Evolutionary conservation across 2,329 filamentous ascomycete genomes (phyloP).

Genomic region (Cordyceps fumosorosea): DNA sequence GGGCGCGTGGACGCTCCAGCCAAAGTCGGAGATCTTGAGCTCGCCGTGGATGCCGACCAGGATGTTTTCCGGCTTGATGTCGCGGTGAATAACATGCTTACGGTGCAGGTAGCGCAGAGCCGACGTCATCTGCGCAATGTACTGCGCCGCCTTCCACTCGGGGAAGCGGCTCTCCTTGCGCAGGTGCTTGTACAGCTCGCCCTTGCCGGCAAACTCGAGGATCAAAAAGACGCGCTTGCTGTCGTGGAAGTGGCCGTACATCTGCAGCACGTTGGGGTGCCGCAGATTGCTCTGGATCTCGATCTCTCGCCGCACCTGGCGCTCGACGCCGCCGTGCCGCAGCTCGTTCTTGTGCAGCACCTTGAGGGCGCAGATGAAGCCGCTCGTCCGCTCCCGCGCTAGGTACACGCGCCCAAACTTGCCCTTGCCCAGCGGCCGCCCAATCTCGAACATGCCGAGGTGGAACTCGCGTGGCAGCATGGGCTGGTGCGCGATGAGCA

Average conservation of each 20-base stretch:
- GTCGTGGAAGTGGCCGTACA: constrained; percentile 87
- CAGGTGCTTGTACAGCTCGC: constrained; percentile 83
- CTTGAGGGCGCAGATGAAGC: constrained; percentile 82
- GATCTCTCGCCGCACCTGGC: constrained; percentile 80
- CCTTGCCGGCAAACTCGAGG: constrained; percentile 78
- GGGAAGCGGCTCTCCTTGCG: constrained; percentile 72
- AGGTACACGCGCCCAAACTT: constrained; percentile 86
- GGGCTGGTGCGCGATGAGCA: constrained; percentile 51
- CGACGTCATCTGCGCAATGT: constrained; percentile 85
- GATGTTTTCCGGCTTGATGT: constrained; percentile 98
- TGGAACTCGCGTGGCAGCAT: constrained; percentile 62
- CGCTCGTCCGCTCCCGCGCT: constrained; percentile 68
- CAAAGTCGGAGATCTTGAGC: constrained; percentile 97
- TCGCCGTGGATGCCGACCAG: constrained; percentile 93
- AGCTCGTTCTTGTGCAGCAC: constrained; percentile 80
- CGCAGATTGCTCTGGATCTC: constrained; percentile 85
- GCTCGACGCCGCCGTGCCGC: constrained; percentile 71
- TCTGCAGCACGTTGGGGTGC: constrained; percentile 76
- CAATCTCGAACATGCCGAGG: constrained; percentile 91
- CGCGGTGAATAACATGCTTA: constrained; percentile 94
- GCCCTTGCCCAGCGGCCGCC: constrained; percentile 76
- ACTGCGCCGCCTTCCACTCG: constrained; percentile 81
- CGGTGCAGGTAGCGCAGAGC: constrained; percentile 86
- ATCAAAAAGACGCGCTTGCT: constrained; percentile 83
- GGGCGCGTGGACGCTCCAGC: constrained; percentile 96